Base-by-base conservation (phyloP, 2,329 filamentous ascomycete genomes). In the Ceratocystis lukuohia region DNA sequence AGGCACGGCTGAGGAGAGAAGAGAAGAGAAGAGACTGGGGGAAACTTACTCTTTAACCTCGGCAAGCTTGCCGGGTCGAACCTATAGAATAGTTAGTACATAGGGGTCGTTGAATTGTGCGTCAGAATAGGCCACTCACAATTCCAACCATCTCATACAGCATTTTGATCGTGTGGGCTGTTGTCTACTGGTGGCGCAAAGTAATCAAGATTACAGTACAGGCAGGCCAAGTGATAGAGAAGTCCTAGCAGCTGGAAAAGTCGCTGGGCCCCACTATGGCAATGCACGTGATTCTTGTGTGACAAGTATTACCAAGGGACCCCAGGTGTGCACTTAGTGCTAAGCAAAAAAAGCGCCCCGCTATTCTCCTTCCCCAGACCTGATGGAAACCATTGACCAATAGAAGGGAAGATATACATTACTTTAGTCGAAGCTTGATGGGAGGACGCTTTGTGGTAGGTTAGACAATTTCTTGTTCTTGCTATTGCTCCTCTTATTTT, bases 131-230 rank as follows among this genome's bases (percentile, higher is more conserved):
- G 5, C n/a, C 15, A 79, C 88, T 73, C 79, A 96, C 94, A 78
- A 96, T 88, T 76, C 89, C 94, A 77, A 99, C 94, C 74, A 97
- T 81, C 80, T 99, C 94, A 82, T 99, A 99, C 79, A 99, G 80
- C 94, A 99, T 96, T 70, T 76, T 81, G 74, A n/a, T 17, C 25
- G 56, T 30, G 56, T 30, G 28, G 6, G 28, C 33, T 30, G 56
- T 59, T 7, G 53, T 59, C 28, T 15, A n/a, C 28, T 59, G 8
- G 48, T 25, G 56, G 56, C 56, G 28, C 56, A 59, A 33, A n/a
- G 56, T n/a, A 59, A 59, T 12, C 20, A 59, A 37, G 22, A 20
- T 59, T 25, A 22, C 45, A 20, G 46, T 7, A 17, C 10, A 28
- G 20, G 10, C 5, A 28, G 6, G 46, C 17, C 22, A 53, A 6